These are phyloP conservation scores for Seiridium unicorne DNA, from an alignment of 2,329 filamentous ascomycete species.

Conservation along the genomic window DNA sequence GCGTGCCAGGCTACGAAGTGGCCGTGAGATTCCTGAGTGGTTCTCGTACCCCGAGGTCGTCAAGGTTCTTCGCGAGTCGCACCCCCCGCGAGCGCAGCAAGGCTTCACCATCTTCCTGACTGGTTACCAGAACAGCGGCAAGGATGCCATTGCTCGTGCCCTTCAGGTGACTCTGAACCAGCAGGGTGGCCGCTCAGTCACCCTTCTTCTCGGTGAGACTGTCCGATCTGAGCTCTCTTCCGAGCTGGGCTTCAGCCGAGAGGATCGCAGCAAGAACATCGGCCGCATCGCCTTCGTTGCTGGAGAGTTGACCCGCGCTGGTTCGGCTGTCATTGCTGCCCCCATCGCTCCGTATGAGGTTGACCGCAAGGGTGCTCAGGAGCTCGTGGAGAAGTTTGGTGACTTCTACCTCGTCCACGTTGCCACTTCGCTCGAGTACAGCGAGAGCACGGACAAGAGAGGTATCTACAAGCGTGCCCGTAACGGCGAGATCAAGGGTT, in stretches of 20 bases:
- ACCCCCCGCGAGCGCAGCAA: conserved; percentile 86
- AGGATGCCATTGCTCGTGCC: conserved; percentile 93
- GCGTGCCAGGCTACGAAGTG: conserved; percentile 83
- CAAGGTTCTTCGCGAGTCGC: conserved; percentile 91
- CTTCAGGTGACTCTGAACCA: conserved; percentile 97
- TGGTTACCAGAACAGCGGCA: conserved; percentile 93
- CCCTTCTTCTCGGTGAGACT: conserved; percentile 91
- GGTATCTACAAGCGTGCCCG: conserved; percentile 86
- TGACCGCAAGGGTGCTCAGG: conserved; percentile 73
- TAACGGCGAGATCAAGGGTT: conserved; percentile 90
- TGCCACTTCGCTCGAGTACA: conserved; percentile 85
- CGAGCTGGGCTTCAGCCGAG: conserved; percentile 90
- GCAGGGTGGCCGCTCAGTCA: conserved; percentile 92
- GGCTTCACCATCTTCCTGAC: conserved; percentile 99
- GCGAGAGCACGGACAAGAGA: conserved; percentile 91
- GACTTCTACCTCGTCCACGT: conserved; percentile 96
- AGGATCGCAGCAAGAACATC: conserved; percentile 94
- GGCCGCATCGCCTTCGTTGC: conserved; percentile 95
- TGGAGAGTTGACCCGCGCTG: conserved; percentile 87
- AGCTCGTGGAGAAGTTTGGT: conserved; percentile 83
- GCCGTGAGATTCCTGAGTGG: conserved; percentile 96
- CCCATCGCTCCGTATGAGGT: conserved; percentile 92
- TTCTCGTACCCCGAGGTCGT: conserved; percentile 99
- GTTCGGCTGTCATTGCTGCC: conserved; percentile 91
- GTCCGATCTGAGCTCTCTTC: conserved; percentile 90